Base-by-base conservation (phyloP, 202 grass and related monocot genomes). In the Elaeis oleifera region DNA sequence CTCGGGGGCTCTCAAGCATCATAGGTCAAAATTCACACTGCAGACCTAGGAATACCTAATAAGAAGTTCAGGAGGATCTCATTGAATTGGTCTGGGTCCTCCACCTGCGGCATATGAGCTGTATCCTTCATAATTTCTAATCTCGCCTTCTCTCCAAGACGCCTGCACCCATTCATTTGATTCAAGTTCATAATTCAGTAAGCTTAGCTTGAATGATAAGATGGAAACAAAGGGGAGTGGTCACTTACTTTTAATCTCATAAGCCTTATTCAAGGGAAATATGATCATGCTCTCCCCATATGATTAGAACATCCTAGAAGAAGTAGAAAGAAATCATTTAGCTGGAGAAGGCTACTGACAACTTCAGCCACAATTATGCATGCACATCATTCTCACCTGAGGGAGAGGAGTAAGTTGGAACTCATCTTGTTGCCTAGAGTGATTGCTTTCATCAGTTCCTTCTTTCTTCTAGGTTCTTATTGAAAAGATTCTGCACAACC, bases 221-320 rank as follows among this genome's bases (percentile, higher is more conserved):
- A n/a, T 36, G 32, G 32, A 36, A 36, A 36, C 32, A 36, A 4
- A 36, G 8, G 32, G 32, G 31, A 9, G 32, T 36, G 6, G 32
- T 7, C 32, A 58, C 60, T 79, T 32, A 88, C 89, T 71, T 88
- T 73, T 49, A 31, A 94, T 67, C 53, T 82, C 32, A 55, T 64
- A 61, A 1, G 68, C 89, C 71, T 88, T 94, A 49, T 88, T 74
- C 65, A 88, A 61, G 13, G 89, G 89, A 94, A 59, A 94, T 76
- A 71, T 84, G 80, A 36, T 94, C 89, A 29, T 88, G 74, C 56
- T 94, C 84, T 68, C 89, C 89, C 89, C 89, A 94, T 11, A 94
- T 54, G 51, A 94, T 77, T 55, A 94, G 64, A 56, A 92, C 84
- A 57, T 88, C 78, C 89, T 94, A 74, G 6, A 64, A 49, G 59